phyloP scores from a whole-genome alignment of 495 filamentous ascomycete species.

The Aspergillus carlsbadensis region DNA sequence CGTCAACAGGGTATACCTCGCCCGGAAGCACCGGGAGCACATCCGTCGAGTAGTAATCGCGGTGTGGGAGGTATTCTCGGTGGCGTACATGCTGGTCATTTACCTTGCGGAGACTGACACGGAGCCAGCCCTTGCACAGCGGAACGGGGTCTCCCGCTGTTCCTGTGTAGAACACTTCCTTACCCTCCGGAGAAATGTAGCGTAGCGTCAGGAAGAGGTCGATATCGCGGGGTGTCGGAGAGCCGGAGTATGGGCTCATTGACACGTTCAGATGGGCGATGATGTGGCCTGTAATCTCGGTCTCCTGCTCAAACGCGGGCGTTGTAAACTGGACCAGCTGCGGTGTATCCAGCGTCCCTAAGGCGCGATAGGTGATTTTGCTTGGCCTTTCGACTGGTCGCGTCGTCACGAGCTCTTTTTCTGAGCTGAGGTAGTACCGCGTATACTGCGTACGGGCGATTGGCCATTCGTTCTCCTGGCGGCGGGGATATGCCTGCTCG shows the following conservation, averaged over 20 bases:
- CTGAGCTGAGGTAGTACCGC: slow-evolving; percentile 50
- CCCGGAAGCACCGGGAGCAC: slow-evolving; percentile 52
- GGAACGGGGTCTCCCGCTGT: slow-evolving; percentile 49
- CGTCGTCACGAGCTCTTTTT: slow-evolving; percentile 29
- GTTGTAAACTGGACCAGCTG: slow-evolving; percentile 53
- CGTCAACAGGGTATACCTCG: slow-evolving; percentile 60
- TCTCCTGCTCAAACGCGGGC: slow-evolving; percentile 52
- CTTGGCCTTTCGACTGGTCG: slow-evolving; percentile 9
- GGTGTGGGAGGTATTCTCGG: slow-evolving; percentile 52
- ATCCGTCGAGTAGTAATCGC: slow-evolving; percentile 60
- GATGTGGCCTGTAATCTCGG: slow-evolving; percentile 66
- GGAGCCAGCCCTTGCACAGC: slow-evolving; percentile 42
- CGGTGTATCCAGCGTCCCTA: slow-evolving; percentile 50
- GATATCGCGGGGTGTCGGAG: slow-evolving; percentile 49
- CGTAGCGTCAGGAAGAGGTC: slow-evolving; percentile 66
- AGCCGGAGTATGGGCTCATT: slow-evolving; percentile 38
- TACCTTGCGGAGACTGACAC: slow-evolving; percentile 53
- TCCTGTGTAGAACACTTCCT: slow-evolving; percentile 66
- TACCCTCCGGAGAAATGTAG: slow-evolving; percentile 51
- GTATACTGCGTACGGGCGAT: slow-evolving; percentile 60
- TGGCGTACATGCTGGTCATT: slow-evolving; percentile 49
- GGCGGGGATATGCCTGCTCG: slow-evolving; percentile 49
- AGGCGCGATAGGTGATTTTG: slow-evolving; percentile 53
- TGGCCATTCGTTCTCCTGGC: slow-evolving; percentile 63
- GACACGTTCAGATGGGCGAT: slow-evolving; percentile 61